A percentile compares a stretch with the other conserved stretches of the same genome.
Evolutionary conservation across 495 filamentous ascomycete genomes (phyloP).

Genomic region (Hypoxylon lenormandii): DNA sequence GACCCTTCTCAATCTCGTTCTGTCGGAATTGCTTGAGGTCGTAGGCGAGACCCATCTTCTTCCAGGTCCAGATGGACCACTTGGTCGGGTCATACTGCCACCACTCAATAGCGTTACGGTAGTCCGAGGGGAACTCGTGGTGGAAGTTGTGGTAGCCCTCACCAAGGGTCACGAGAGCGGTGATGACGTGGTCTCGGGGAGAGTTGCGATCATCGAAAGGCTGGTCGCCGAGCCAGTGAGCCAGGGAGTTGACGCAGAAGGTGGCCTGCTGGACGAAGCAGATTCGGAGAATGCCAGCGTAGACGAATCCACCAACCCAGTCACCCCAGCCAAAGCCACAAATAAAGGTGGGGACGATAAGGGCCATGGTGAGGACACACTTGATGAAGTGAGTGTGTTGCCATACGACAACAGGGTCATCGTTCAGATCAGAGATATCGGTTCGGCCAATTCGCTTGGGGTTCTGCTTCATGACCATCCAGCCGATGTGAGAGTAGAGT

Average conservation of each 20-base stretch:
- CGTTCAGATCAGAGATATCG: slow-evolving; percentile 96
- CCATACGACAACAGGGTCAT: slow-evolving; percentile 92
- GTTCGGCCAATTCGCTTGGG: slow-evolving; percentile 92
- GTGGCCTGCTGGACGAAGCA: slow-evolving; percentile 99
- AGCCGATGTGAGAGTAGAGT: slow-evolving; percentile 93
- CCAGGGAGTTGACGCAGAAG: slow-evolving; percentile 99
- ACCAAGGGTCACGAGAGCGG: slow-evolving; percentile 92
- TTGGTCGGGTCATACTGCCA: slow-evolving; percentile 99
- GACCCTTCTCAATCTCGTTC: slow-evolving; percentile 99
- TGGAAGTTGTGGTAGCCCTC: slow-evolving; percentile 99
- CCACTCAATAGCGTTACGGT: slow-evolving; percentile 98
- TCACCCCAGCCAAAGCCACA: slow-evolving; percentile 91
- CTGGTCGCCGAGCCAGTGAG: slow-evolving; percentile 99
- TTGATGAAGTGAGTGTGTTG: slow-evolving; percentile 95
- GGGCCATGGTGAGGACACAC: slow-evolving; percentile 86
- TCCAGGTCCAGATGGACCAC: slow-evolving; percentile 94
- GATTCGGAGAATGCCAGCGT: slow-evolving; percentile 93
- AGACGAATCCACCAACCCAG: slow-evolving; percentile 90
- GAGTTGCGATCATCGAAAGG: slow-evolving; percentile 99
- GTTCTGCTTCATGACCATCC: slow-evolving; percentile 95
- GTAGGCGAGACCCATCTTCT: slow-evolving; percentile 92
- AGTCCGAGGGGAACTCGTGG: slow-evolving; percentile 98
- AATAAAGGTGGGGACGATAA: slow-evolving; percentile 84
- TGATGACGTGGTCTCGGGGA: slow-evolving; percentile 95
- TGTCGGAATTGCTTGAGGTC: slow-evolving; percentile 96